Conservation (phyloP, 2,329 filamentous ascomycete species). For the Rosellinia necatrix region DNA sequence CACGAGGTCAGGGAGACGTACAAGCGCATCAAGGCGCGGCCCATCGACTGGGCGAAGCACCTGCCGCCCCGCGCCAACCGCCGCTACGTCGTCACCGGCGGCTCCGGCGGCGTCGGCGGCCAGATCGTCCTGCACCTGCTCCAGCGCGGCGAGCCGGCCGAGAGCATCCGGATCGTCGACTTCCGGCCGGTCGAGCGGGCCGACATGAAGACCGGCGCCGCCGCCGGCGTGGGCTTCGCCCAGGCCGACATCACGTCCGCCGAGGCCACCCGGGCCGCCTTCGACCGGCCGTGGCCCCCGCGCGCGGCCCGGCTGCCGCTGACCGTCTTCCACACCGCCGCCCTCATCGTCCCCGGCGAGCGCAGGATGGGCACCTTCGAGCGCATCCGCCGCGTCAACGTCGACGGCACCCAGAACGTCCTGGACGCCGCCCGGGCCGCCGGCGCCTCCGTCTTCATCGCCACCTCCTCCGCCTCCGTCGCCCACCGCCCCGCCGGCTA, state of each 20-base stretch:
- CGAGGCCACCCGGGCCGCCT: conserved; percentile 45
- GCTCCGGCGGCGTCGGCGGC: conserved; percentile 52
- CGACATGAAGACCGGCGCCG: conserved; percentile 45
- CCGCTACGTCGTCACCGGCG: conserved; percentile 45
- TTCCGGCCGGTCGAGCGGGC: conserved; percentile 46
- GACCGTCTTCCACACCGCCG: conserved; percentile 56
- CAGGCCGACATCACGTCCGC: conserved; percentile 51
- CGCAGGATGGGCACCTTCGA: conserved; percentile 47
- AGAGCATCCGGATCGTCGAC: conserved; percentile 54
- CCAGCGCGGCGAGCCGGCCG: conserved; percentile 50
- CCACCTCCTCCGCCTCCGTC: conserved; percentile 53
- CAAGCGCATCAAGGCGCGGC: conserved; percentile 36
- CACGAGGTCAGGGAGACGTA: conserved; percentile 40
- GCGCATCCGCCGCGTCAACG: conserved; percentile 49
- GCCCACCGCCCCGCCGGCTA: conserved; percentile 44
- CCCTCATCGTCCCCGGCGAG: conserved; percentile 51
- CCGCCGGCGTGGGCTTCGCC: conserved; percentile 44
- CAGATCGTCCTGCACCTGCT: conserved; percentile 55
- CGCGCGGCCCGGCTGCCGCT: conserved; percentile 47
- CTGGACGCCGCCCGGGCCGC: conserved; percentile 47
- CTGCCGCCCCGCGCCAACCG: conserved; percentile 43
- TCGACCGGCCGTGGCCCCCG: conserved; percentile 49
- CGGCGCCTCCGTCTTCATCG: conserved; percentile 50
- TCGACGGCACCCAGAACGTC: conserved; percentile 52
- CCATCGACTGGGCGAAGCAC: conserved; percentile 38